A percentile compares a stretch with the other conserved stretches of the same genome.
These are phyloP conservation scores for Phaeoacremonium minimum DNA, from an alignment of 2,329 filamentous ascomycete species.

Conservation along the genomic window DNA sequence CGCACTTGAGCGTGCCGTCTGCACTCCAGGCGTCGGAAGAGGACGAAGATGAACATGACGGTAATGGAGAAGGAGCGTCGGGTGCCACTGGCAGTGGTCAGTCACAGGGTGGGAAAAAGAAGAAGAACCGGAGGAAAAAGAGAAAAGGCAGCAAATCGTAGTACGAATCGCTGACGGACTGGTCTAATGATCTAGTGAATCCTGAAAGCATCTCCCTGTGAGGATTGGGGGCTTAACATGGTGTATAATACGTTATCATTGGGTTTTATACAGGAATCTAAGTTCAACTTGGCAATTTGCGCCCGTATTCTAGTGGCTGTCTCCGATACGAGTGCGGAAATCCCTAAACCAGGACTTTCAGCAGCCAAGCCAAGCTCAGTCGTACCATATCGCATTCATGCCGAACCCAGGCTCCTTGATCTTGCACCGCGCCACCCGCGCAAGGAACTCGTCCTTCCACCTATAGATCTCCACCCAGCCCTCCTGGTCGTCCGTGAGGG, in stretches of 20 bases:
- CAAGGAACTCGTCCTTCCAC: slow-evolving; percentile 78
- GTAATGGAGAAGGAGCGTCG: slow-evolving; percentile 1
- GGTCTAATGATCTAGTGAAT: too few species aligned
- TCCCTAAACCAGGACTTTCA: too few species aligned
- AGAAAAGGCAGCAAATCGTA: slow-evolving; percentile 26
- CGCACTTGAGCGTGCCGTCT: slow-evolving; percentile 1
- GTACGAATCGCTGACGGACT: slow-evolving; percentile 6
- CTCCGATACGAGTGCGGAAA: too few species aligned
- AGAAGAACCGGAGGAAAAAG: slow-evolving; percentile 33
- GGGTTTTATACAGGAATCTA: too few species aligned
- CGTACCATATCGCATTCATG: slow-evolving; percentile 97
- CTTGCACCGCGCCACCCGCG: slow-evolving; percentile 70
- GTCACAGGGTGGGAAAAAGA: slow-evolving; percentile 15
- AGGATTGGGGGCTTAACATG: too few species aligned
- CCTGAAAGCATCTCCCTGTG: too few species aligned
- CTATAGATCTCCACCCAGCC: slow-evolving; percentile 85
- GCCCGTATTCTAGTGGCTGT: too few species aligned
- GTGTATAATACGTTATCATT: too few species aligned
- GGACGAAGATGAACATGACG: slow-evolving; percentile 7
- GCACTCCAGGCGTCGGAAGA: slow-evolving; percentile 7
- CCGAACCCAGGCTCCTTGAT: slow-evolving; percentile 86
- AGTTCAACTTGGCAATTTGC: too few species aligned
- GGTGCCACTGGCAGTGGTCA: slow-evolving; percentile 5
- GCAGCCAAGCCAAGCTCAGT: slow-evolving; percentile 51
- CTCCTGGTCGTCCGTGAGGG: slow-evolving; percentile 82